phyloP scores from a whole-genome alignment of 331 rosid genomes.

The Malus hybrid region DNA sequence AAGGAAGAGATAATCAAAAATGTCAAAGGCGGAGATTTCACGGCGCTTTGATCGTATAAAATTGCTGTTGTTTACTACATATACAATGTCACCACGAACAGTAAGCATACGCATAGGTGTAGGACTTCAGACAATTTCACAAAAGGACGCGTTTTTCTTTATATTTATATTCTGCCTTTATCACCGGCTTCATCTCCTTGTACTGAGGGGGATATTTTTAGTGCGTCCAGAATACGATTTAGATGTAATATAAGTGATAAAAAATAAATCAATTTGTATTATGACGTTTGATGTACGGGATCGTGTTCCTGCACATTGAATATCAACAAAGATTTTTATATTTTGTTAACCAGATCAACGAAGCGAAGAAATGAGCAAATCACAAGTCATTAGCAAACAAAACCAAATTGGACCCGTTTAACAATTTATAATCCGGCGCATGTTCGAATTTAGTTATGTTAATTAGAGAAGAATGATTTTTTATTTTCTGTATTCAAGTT shows the following conservation, averaged over 20 bases:
- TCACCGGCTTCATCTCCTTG: slow-evolving; percentile 11
- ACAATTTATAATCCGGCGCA: too few relatives aligned
- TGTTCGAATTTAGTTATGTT: too few relatives aligned
- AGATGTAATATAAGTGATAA: too few relatives aligned
- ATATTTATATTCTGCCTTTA: neutral
- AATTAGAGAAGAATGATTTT: too few relatives aligned
- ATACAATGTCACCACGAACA: neutral
- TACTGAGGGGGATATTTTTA: too few relatives aligned
- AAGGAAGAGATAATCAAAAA: neutral
- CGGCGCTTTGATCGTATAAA: neutral
- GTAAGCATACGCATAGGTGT: neutral
- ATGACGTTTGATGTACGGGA: accelerated
- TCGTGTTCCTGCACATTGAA: neutral
- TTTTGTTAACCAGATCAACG: neutral
- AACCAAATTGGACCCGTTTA: neutral
- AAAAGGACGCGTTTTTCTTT: slow-evolving; percentile 13
- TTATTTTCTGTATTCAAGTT: too few relatives aligned
- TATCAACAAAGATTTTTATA: neutral
- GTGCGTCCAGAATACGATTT: accelerated
- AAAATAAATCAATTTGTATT: too few relatives aligned
- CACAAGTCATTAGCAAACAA: neutral
- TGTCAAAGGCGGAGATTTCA: slow-evolving; percentile 9
- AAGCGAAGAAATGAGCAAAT: neutral
- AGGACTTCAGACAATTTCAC: neutral
- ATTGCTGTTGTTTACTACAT: neutral